A percentile compares a stretch with the other conserved stretches of the same genome.
Evolutionary conservation across 306 rosid species (phyloP).

Genomic region (Ammopiptanthus mongolicus): DNA sequence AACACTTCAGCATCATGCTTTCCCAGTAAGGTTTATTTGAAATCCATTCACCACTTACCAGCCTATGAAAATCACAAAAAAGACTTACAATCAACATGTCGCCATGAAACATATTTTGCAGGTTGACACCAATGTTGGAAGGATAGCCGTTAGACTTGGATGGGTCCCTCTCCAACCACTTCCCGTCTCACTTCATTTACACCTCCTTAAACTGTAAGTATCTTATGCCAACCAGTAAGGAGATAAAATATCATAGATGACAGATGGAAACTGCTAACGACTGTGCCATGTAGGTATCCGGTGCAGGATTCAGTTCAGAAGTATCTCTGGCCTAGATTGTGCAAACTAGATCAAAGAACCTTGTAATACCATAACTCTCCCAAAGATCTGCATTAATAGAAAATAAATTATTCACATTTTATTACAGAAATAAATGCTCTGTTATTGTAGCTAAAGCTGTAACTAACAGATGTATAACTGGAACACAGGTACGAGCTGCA

Average conservation of each 20-base stretch:
- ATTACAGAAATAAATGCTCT: neutral
- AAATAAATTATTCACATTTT: neutral
- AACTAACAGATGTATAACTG: conserved; percentile 19
- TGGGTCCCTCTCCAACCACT: conserved; percentile 97
- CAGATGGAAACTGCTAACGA: conserved; percentile 28
- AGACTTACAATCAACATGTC: conserved; percentile 19
- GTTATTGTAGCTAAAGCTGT: neutral
- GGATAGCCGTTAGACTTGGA: conserved; percentile 95
- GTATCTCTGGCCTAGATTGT: conserved; percentile 96
- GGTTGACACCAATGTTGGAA: conserved; percentile 99
- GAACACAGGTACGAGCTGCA: conserved; percentile 80
- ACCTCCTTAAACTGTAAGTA: conserved; percentile 83
- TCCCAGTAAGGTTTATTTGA: conserved; percentile 65
- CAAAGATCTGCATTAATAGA: neutral
- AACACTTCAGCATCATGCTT: conserved; percentile 90
- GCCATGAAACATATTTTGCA: conserved; percentile 21
- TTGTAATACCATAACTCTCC: conserved; percentile 48
- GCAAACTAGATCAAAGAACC: conserved; percentile 91
- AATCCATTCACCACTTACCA: neutral
- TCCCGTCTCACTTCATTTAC: conserved; percentile 85
- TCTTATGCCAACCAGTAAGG: neutral
- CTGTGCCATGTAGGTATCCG: conserved; percentile 62
- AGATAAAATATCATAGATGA: neutral
- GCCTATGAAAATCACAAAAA: conserved; percentile 3
- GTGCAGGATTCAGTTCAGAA: conserved; percentile 84